These are phyloP conservation scores for Bacterosira constricta DNA, from an alignment of 108 stramenopile species.

Conservation along the genomic window DNA sequence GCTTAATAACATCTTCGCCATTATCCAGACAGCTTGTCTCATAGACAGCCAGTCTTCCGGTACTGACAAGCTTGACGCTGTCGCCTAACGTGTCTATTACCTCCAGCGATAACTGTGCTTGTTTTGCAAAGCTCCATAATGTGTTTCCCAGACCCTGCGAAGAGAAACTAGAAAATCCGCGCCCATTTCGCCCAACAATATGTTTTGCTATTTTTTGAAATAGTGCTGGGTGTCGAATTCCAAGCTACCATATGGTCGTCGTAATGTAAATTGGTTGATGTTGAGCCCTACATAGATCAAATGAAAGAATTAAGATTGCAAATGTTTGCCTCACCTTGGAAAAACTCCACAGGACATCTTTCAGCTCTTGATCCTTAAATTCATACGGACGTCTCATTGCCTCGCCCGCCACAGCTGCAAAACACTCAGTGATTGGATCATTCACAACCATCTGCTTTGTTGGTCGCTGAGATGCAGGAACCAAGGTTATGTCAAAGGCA, in stretches of 20 bases:
- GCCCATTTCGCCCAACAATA: conserved; percentile 47
- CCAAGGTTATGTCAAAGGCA: conserved; percentile 75
- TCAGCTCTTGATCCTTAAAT: conserved; percentile 85
- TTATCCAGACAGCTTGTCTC: conserved; percentile 73
- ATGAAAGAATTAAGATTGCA: too few relatives aligned
- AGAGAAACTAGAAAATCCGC: conserved; percentile 71
- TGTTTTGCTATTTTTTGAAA: conserved; percentile 73
- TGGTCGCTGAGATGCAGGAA: conserved; percentile 46
- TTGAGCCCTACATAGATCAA: too few relatives aligned
- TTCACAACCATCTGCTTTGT: conserved; percentile 24
- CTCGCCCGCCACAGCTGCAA: conserved; percentile 67
- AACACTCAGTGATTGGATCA: conserved; percentile 66
- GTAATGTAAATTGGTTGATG: not conserved
- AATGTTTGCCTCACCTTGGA: conserved; percentile 50
- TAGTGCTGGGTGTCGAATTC: conserved; percentile 73
- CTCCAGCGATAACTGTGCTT: conserved; percentile 73
- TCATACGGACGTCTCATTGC: conserved; percentile 71
- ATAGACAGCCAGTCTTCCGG: conserved; percentile 74
- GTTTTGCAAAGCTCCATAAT: conserved; percentile 64
- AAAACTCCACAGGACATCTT: conserved; percentile 82
- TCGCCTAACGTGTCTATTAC: conserved; percentile 48
- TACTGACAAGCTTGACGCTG: conserved; percentile 39
- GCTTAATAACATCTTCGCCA: conserved; percentile 57
- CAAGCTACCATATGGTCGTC: conserved; percentile 16
- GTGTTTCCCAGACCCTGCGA: conserved; percentile 78